phyloP scores from a whole-genome alignment of 805 yeast genomes.

The Sungouiozyma intestinalis region DNA sequence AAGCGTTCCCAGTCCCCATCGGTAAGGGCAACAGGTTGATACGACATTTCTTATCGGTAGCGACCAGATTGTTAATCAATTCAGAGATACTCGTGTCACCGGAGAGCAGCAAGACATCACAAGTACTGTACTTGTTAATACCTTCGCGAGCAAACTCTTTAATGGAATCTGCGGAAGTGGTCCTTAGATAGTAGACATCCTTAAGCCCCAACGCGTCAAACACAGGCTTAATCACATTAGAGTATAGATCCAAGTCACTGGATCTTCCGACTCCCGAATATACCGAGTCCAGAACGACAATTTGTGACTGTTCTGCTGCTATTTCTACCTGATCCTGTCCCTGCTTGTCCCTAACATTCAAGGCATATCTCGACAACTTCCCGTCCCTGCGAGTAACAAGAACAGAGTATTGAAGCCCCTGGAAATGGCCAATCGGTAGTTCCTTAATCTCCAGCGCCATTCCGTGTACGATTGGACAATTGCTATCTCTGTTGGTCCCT shows the following conservation, averaged over 20 bases:
- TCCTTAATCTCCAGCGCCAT: not conserved
- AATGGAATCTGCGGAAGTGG: slow-evolving; percentile 34
- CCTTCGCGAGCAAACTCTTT: slow-evolving; percentile 15
- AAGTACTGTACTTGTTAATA: not conserved
- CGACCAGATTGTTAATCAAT: slow-evolving; percentile 41
- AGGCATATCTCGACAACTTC: not conserved
- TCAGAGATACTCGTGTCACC: slow-evolving; percentile 86
- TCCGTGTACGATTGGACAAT: too few species aligned
- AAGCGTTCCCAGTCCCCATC: slow-evolving; percentile 80
- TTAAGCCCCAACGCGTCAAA: slow-evolving; percentile 30
- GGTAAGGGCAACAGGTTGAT: slow-evolving; percentile 39
- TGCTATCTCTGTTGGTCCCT: too few species aligned
- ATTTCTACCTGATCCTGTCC: too few species aligned
- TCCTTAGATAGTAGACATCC: slow-evolving; percentile 35
- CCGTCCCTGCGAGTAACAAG: not conserved
- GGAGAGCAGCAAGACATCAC: slow-evolving; percentile 46
- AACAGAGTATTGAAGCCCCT: not conserved
- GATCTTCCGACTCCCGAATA: slow-evolving; percentile 31
- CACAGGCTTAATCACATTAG: slow-evolving; percentile 37
- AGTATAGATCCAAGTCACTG: slow-evolving; percentile 31
- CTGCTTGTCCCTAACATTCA: slow-evolving; percentile 2
- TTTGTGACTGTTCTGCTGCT: too few species aligned
- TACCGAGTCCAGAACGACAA: slow-evolving; percentile 30
- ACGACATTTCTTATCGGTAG: not conserved
- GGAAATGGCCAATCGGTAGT: not conserved